phyloP scores from a whole-genome alignment of 805 yeast species.

The Hanseniaspora lindneri region DNA sequence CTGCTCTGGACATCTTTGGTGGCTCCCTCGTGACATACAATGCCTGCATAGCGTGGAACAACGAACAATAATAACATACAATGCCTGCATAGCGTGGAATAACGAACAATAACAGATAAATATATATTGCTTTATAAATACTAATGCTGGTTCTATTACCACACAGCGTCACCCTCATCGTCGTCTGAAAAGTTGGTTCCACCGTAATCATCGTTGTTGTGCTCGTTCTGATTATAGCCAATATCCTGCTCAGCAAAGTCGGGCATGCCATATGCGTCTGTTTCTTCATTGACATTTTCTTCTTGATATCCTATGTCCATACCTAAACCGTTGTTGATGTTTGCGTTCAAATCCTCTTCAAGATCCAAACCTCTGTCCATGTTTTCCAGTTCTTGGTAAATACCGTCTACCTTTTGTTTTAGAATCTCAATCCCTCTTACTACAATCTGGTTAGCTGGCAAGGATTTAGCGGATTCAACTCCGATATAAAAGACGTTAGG shows the following conservation, averaged over 20 bases:
- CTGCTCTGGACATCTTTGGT: slow-evolving; percentile 90
- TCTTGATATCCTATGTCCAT: slow-evolving; percentile 33
- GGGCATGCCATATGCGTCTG: slow-evolving; percentile 21
- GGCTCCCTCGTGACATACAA: slow-evolving; percentile 66
- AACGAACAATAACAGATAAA: background rate
- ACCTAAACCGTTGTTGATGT: slow-evolving; percentile 45
- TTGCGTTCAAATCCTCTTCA: slow-evolving; percentile 81
- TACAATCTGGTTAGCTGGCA: slow-evolving; percentile 82
- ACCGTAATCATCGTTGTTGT: slow-evolving; percentile 22
- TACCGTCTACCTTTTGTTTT: slow-evolving; percentile 82
- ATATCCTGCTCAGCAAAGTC: slow-evolving; percentile 20
- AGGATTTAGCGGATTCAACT: slow-evolving; percentile 83
- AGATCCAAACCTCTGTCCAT: slow-evolving; percentile 57
- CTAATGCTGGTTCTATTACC: background rate
- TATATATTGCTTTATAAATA: background rate
- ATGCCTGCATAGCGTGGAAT: background rate
- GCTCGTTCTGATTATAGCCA: slow-evolving; percentile 22
- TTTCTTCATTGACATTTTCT: slow-evolving; percentile 20
- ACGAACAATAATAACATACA: slow-evolving; percentile 20
- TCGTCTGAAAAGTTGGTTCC: slow-evolving; percentile 26
- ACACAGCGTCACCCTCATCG: slow-evolving; percentile 21
- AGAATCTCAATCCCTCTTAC: slow-evolving; percentile 70
- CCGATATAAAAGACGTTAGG: slow-evolving; percentile 76
- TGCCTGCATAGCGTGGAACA: slow-evolving; percentile 70
- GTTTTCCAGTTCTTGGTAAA: slow-evolving; percentile 56